Conservation (phyloP, 2,329 filamentous ascomycete genomes). For the Aspergillus quadrilineatus region DNA sequence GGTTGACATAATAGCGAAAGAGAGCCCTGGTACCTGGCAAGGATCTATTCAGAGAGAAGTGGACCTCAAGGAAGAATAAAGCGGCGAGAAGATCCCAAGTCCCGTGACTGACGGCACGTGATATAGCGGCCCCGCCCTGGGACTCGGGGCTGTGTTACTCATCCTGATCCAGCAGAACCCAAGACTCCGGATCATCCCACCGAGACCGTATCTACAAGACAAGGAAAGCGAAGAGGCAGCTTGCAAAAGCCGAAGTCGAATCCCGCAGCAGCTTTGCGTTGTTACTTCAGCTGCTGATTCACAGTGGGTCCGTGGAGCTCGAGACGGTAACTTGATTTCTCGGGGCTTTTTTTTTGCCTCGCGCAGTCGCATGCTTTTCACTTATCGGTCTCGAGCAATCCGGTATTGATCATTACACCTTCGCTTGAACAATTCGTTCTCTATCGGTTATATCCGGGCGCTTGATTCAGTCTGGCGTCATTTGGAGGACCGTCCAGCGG, state of each 20-base stretch:
- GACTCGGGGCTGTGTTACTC: not conserved
- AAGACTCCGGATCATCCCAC: slow-evolving; percentile 9
- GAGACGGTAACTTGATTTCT: not conserved
- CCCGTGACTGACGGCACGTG: not conserved
- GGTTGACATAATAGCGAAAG: no score
- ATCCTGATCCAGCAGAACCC: slow-evolving; percentile 5
- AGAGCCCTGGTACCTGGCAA: not conserved
- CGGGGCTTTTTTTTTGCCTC: slow-evolving; percentile 10
- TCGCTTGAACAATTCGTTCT: slow-evolving; percentile 7
- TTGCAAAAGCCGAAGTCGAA: not conserved
- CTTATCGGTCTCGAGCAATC: not conserved
- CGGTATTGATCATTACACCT: slow-evolving; percentile 3
- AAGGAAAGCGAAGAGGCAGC: not conserved
- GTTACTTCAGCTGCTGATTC: slow-evolving; percentile 1
- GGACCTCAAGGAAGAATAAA: not conserved
- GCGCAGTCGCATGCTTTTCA: not conserved
- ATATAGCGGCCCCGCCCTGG: not conserved
- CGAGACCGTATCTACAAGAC: not conserved
- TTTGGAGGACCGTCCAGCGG: slow-evolving; percentile 32
- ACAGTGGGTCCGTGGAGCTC: not conserved
- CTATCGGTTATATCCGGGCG: slow-evolving; percentile 15
- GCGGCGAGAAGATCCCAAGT: not conserved
- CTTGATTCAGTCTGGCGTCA: slow-evolving; percentile 38
- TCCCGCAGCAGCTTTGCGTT: not conserved
- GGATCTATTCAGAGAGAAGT: not conserved